phyloP scores from a whole-genome alignment of 2,329 filamentous ascomycete genomes.

The Botrytis medusae region DNA sequence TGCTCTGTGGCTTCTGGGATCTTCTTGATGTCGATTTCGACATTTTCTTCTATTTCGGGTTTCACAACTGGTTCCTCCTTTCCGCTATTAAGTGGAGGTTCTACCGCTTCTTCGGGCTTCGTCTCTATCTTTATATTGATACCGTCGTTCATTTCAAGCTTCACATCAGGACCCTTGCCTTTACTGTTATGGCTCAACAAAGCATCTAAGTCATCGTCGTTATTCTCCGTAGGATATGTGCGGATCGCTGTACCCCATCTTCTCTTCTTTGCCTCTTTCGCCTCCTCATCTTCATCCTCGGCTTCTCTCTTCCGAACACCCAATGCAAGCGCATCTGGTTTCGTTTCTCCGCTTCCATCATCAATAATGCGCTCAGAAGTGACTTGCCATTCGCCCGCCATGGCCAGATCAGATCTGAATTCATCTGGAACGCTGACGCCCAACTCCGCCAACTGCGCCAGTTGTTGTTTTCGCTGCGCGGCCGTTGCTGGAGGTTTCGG shows the following conservation, averaged over 20 bases:
- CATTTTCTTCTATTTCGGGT: neutral
- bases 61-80: neutral
- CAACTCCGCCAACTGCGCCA: slow-evolving; percentile 83
- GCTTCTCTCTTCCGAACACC: slow-evolving; percentile 63
- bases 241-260: slow-evolving; percentile 42
- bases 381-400: slow-evolving; percentile 85
- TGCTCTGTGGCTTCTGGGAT: neutral
- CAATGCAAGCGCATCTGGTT: slow-evolving; percentile 46
- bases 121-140: slow-evolving; percentile 30
- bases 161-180: slow-evolving; percentile 31
- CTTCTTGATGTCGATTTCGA: neutral
- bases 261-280: slow-evolving; percentile 58
- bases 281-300: slow-evolving; percentile 62
- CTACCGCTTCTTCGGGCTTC: slow-evolving; percentile 15
- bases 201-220: slow-evolving; percentile 44
- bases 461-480: slow-evolving; percentile 75
- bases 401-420: slow-evolving; percentile 76
- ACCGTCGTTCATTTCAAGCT: slow-evolving; percentile 30
- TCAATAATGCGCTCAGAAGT: slow-evolving; percentile 44
- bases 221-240: slow-evolving; percentile 39
- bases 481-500: slow-evolving; percentile 45
- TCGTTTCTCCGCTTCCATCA: slow-evolving; percentile 47
- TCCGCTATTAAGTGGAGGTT: neutral
- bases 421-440: slow-evolving; percentile 82
- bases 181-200: slow-evolving; percentile 37